Conservation (phyloP, 2,329 filamentous ascomycete genomes). For the Teratosphaeriaceae sp. region DNA sequence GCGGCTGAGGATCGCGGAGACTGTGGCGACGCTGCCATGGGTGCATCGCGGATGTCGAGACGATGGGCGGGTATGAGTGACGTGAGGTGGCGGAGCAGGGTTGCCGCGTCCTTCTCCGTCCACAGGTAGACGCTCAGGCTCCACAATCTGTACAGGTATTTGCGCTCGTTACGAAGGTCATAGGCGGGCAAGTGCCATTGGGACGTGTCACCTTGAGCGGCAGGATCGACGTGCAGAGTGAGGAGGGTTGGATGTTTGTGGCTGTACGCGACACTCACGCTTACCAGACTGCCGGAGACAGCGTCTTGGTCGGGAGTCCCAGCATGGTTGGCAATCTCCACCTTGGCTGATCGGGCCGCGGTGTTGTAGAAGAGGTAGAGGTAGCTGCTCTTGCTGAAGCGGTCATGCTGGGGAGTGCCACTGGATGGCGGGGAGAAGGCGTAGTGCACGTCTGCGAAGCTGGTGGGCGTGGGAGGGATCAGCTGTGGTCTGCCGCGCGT, state of each 20-base stretch:
- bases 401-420: conserved; percentile 61
- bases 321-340: conserved; percentile 70
- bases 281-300: conserved; percentile 65
- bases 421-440: conserved; percentile 62
- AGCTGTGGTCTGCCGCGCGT: background rate
- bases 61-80: conserved; percentile 56
- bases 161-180: conserved; percentile 66
- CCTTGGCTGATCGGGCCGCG: conserved; percentile 57
- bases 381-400: conserved; percentile 74
- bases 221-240: conserved; percentile 55
- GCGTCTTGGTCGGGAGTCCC: conserved; percentile 73
- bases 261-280: conserved; percentile 58
- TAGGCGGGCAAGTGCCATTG: conserved; percentile 71
- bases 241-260: conserved; percentile 69
- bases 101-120: conserved; percentile 64
- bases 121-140: conserved; percentile 74
- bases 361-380: conserved; percentile 74
- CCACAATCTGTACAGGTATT: conserved; percentile 72
- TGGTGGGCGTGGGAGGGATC: conserved; percentile 46
- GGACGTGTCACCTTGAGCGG: conserved; percentile 37
- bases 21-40: too few species aligned
- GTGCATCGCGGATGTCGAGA: conserved; percentile 57
- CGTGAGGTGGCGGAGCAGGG: conserved; percentile 62
- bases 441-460: conserved; percentile 74
- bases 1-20: conserved; percentile 36